Evolutionary conservation across 441 rosid genomes (phyloP).

Genomic region (Melastoma candidum): DNA sequence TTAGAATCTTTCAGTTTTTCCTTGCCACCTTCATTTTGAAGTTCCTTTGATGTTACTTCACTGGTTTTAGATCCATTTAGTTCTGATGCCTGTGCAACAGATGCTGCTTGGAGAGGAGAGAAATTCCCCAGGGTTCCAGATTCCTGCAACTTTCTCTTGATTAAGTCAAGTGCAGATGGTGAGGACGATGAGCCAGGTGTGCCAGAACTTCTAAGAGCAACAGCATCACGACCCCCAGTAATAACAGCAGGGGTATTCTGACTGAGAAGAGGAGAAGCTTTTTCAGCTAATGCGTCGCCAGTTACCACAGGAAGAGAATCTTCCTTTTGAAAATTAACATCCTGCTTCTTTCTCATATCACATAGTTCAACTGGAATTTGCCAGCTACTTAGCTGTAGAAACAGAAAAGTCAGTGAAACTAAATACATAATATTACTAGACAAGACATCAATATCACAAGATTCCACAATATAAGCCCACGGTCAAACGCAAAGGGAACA

Average conservation of each 20-base stretch:
- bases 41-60: conserved; percentile 50
- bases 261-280: conserved; percentile 42
- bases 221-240: conserved; percentile 88
- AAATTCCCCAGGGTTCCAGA: conserved; percentile 58
- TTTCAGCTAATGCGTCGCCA: conserved; percentile 38
- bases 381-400: conserved; percentile 88
- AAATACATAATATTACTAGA: not conserved
- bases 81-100: conserved; percentile 43
- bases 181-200: conserved; percentile 47
- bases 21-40: conserved; percentile 52
- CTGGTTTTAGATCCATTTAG: conserved; percentile 54
- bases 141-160: conserved; percentile 93
- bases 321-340: conserved; percentile 42
- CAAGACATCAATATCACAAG: not conserved
- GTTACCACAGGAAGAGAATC: conserved; percentile 25
- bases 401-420: conserved; percentile 3
- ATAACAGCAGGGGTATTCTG: conserved; percentile 74
- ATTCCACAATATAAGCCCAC: not conserved
- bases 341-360: conserved; percentile 61
- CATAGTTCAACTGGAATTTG: conserved; percentile 83
- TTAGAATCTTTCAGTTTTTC: conserved; percentile 64
- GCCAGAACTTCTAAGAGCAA: conserved; percentile 41
- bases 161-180: conserved; percentile 60
- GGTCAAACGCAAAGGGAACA: no score
- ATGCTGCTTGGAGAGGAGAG: conserved; percentile 27